Percentiles rank a stretch among this genome's conserved stretches.
phyloP scores from a whole-genome alignment of 768 basidiomycete species.

The Guyanaporus albipodus region DNA sequence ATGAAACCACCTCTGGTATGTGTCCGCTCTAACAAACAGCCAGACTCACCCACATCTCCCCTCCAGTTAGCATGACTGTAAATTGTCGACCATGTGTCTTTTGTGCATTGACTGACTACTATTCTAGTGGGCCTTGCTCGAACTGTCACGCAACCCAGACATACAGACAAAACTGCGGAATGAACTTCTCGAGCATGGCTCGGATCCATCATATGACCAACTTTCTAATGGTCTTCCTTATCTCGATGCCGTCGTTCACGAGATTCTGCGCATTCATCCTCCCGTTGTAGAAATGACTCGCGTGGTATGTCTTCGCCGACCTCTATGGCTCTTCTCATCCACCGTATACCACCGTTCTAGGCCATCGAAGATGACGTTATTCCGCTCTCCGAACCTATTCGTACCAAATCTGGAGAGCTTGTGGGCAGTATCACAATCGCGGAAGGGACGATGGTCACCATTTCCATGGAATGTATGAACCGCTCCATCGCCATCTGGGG shows the following conservation, averaged over 20 bases:
- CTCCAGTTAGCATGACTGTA: constrained; percentile 18
- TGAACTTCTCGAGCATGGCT: constrained; percentile 41
- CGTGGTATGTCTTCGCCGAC: constrained; percentile 1
- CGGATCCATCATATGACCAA: constrained; percentile 54
- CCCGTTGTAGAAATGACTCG: constrained; percentile 26
- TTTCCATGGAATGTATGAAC: constrained; percentile 47
- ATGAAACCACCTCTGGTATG: constrained; percentile 21
- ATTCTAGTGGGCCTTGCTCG: constrained; percentile 54
- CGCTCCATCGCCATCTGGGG: constrained; percentile 56
- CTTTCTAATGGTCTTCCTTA: constrained; percentile 47
- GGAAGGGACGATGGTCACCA: constrained; percentile 43
- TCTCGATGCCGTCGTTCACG: constrained; percentile 48
- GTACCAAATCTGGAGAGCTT: constrained; percentile 35
- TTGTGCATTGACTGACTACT: neutral
- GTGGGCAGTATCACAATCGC: constrained; percentile 40
- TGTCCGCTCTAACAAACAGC: no score
- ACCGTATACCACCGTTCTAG: constrained; percentile 37
- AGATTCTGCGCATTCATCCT: constrained; percentile 42
- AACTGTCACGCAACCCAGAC: constrained; percentile 43
- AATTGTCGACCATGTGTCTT: neutral
- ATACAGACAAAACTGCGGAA: constrained; percentile 46
- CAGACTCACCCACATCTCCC: neutral
- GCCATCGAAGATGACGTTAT: constrained; percentile 52
- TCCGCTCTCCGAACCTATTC: constrained; percentile 49
- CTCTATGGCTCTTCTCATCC: constrained; percentile 6